A percentile compares a stretch with the other conserved stretches of the same genome.
These are phyloP conservation scores for Danielozyma ontarioensis DNA, from an alignment of 805 yeast species.

Conservation along the genomic window DNA sequence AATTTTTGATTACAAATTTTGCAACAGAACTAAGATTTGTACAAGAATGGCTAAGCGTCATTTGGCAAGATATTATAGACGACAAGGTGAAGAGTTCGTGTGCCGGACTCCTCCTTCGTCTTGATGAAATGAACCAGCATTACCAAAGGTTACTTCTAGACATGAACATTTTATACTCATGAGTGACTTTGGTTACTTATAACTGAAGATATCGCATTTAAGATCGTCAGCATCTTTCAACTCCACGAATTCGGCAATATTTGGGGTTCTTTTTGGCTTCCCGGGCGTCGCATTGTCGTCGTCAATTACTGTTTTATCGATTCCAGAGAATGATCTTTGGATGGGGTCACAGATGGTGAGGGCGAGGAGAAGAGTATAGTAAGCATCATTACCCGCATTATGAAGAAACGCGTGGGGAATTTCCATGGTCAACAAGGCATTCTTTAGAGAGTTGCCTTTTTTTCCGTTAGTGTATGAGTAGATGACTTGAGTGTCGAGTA, in stretches of 20 bases:
- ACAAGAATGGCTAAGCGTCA: constrained; percentile 21
- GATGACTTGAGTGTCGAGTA: constrained; percentile 46
- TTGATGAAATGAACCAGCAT: constrained; percentile 8
- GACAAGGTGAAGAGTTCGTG: constrained; percentile 30
- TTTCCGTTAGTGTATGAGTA: constrained; percentile 37
- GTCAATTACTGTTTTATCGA: too few species aligned
- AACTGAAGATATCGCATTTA: too few species aligned
- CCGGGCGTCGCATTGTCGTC: too few species aligned
- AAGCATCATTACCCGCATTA: constrained; percentile 71
- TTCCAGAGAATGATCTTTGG: not conserved
- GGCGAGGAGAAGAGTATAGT: constrained; percentile 52
- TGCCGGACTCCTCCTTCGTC: constrained; percentile 34
- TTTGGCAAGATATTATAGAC: constrained; percentile 35
- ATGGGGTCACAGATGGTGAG: constrained; percentile 48
- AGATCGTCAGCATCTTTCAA: too few species aligned
- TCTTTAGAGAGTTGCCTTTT: constrained; percentile 41
- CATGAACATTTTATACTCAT: not conserved
- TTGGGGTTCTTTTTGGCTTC: too few species aligned
- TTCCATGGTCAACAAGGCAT: constrained; percentile 38
- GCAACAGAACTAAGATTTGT: constrained; percentile 15
- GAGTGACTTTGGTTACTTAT: too few species aligned
- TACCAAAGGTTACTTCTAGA: not conserved
- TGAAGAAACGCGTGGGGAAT: constrained; percentile 59
- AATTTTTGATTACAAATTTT: constrained; percentile 16
- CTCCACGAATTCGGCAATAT: too few species aligned